Conservation (phyloP, 345 rosid species). For the Acer negundo region DNA sequence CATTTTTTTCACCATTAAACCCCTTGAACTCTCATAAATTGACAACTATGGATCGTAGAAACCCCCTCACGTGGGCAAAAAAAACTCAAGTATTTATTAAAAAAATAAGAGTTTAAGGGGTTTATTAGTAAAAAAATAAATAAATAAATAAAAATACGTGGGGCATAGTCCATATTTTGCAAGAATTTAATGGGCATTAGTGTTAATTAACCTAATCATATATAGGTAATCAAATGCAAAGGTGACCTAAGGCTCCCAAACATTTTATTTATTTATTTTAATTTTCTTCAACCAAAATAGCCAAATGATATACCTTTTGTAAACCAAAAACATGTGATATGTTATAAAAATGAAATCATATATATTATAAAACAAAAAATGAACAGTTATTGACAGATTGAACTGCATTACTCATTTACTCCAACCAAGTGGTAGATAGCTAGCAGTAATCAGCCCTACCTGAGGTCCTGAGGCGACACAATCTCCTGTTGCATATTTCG, state of each 20-base stretch:
- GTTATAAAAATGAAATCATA: background rate
- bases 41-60: no score
- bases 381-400: background rate
- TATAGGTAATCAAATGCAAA: background rate
- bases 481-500: background rate
- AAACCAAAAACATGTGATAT: constrained; percentile 2
- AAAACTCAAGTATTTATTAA: no score
- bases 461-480: background rate
- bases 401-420: no score
- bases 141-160: no score
- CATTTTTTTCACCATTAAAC: no score
- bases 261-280: background rate
- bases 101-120: no score
- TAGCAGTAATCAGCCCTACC: background rate
- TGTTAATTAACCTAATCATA: no score
- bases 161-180: no score
- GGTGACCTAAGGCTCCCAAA: background rate
- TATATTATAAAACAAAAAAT: background rate
- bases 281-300: background rate
- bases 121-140: no score
- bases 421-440: background rate
- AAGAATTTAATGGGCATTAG: no score
- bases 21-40: no score
- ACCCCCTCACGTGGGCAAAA: no score
- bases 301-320: constrained; percentile 1